Conservation (phyloP, 2,329 filamentous ascomycete genomes). For the Fusarium brevicatenulatum region DNA sequence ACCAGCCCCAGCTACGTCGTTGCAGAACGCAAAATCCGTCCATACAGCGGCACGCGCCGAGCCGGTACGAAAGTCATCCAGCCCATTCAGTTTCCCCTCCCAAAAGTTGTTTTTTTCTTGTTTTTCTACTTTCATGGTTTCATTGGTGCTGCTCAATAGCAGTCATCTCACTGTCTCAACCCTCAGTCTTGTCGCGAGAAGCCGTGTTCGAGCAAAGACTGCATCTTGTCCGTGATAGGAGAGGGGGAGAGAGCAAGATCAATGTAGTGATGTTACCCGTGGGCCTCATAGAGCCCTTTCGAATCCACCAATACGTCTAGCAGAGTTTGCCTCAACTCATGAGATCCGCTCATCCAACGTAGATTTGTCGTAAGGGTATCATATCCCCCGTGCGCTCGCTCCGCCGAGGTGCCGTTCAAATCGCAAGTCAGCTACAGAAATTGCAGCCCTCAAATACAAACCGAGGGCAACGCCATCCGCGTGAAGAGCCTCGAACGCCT, state of each 20-base stretch:
- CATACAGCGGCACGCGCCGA: conserved; percentile 24
- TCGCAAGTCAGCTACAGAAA: conserved; percentile 42
- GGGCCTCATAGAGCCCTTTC: conserved; percentile 18
- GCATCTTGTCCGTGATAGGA: conserved; percentile 12
- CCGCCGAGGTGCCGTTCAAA: conserved; percentile 40
- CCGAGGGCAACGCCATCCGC: conserved; percentile 41
- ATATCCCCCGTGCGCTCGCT: conserved; percentile 44
- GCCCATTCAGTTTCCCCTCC: conserved; percentile 41
- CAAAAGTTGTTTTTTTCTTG: conserved; percentile 39
- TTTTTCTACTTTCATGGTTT: conserved; percentile 42
- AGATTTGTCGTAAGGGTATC: conserved; percentile 52
- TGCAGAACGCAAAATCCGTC: conserved; percentile 10
- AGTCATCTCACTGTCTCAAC: conserved; percentile 22
- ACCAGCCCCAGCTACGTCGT: conserved; percentile 32
- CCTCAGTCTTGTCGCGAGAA: conserved; percentile 26
- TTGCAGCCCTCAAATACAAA: conserved; percentile 43
- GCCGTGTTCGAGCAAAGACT: conserved; percentile 20
- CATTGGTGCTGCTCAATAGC: conserved; percentile 24
- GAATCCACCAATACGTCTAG: conserved; percentile 41
- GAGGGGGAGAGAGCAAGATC: conserved; percentile 20
- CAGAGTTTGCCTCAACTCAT: conserved; percentile 41
- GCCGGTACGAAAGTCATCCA: conserved; percentile 40
- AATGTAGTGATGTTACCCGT: conserved; percentile 28
- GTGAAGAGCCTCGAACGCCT: conserved; percentile 44
- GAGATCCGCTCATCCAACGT: conserved; percentile 48